These are phyloP conservation scores for Nothophytophthora sp. DNA, from an alignment of 352 stramenopile genomes.

Conservation along the genomic window DNA sequence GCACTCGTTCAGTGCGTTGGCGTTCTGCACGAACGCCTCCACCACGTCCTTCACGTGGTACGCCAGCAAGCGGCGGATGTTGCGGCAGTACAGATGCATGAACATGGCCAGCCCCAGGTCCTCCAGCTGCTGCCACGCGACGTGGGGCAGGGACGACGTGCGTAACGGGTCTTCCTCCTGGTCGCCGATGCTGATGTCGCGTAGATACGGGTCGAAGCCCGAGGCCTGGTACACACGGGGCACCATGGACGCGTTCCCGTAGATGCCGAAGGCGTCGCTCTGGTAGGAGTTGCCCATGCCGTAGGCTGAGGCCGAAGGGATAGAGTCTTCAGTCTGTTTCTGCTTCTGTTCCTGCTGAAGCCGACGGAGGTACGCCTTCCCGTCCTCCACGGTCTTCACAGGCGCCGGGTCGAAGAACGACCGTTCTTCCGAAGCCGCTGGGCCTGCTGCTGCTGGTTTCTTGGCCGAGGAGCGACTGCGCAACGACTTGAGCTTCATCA, in stretches of 20 bases:
- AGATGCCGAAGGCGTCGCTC: conserved; percentile 68
- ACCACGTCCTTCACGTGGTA: conserved; percentile 87
- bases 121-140: conserved; percentile 78
- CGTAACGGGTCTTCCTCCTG: conserved; percentile 76
- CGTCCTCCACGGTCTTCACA: conserved; percentile 71
- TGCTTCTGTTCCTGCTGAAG: conserved; percentile 57
- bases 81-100: conserved; percentile 87
- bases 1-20: conserved; percentile 76
- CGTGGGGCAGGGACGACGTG: conserved; percentile 69
- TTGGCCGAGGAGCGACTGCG: conserved; percentile 44
- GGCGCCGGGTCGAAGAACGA: conserved; percentile 76
- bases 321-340: conserved; percentile 51
- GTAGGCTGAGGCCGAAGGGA: conserved; percentile 44
- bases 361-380: conserved; percentile 72
- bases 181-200: conserved; percentile 52
- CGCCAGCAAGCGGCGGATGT: conserved; percentile 76
- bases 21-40: conserved; percentile 81
- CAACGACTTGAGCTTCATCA: conserved; percentile 63
- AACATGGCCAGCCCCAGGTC: conserved; percentile 82
- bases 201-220: conserved; percentile 73
- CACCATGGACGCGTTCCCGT: conserved; percentile 64
- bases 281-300: conserved; percentile 50
- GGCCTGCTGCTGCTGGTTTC: conserved; percentile 28
- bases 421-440: conserved; percentile 34
- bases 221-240: conserved; percentile 86